Evolutionary conservation across 2,329 filamentous ascomycete species (phyloP).

Genomic region (Ceratocystis diversiconidia): DNA sequence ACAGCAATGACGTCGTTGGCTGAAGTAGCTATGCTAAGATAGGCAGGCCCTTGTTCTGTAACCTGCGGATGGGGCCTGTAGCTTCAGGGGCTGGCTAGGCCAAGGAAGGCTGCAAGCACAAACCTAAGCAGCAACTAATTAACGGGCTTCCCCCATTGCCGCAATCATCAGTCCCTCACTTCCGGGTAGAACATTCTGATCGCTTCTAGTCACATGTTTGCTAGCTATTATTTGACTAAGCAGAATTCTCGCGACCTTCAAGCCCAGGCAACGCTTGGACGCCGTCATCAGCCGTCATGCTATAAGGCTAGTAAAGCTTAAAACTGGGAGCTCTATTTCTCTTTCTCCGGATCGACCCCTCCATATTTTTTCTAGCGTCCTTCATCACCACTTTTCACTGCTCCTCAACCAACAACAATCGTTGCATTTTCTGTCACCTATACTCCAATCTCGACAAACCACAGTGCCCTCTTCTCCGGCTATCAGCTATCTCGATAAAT

Average conservation of each 20-base stretch:
- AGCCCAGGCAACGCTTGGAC: background rate
- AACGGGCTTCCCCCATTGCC: no score
- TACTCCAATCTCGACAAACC: background rate
- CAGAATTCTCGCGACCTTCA: background rate
- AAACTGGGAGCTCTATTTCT: background rate
- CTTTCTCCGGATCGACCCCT: background rate
- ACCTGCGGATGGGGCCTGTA: no score
- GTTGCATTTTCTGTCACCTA: background rate
- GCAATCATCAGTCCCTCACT: background rate
- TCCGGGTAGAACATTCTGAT: background rate
- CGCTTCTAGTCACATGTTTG: background rate
- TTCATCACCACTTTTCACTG: background rate
- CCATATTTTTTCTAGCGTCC: background rate
- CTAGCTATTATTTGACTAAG: background rate
- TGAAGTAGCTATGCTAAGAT: no score
- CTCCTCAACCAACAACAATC: background rate
- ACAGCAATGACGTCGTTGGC: background rate
- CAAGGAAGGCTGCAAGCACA: no score
- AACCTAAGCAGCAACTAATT: no score
- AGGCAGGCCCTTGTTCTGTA: no score
- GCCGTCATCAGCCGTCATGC: conserved; percentile 6
- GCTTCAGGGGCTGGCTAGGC: no score
- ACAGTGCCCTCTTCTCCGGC: background rate
- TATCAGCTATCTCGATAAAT: background rate
- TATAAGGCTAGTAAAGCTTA: background rate